A percentile compares a stretch with the other conserved stretches of the same genome.
Evolutionary conservation across 345 rosid species (phyloP).

Genomic region (Arabidopsis suecica): DNA sequence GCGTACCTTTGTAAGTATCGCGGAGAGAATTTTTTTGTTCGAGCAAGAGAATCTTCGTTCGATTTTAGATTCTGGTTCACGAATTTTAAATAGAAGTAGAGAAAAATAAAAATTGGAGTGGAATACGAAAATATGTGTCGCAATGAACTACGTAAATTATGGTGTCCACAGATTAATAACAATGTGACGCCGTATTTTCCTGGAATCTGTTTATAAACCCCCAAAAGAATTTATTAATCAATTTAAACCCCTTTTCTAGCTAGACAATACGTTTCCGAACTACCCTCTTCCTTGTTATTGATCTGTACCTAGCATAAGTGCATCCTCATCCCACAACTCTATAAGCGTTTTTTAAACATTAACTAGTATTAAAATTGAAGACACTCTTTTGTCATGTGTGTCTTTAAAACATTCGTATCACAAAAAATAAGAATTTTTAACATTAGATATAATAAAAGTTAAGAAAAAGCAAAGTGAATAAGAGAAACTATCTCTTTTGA

Average conservation of each 20-base stretch:
- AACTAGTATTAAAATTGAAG: too few species aligned
- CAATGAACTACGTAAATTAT: conserved; percentile 44
- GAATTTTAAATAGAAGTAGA: conserved; percentile 34
- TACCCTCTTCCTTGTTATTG: too few species aligned
- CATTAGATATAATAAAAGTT: too few species aligned
- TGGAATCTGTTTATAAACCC: neutral
- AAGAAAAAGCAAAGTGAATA: too few species aligned
- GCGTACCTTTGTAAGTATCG: conserved; percentile 30
- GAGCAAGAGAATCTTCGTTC: conserved; percentile 35
- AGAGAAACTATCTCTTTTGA: too few species aligned
- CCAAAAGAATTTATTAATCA: neutral
- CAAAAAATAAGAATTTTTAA: too few species aligned
- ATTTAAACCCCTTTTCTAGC: neutral
- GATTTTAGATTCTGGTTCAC: conserved; percentile 23
- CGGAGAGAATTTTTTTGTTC: conserved; percentile 1
- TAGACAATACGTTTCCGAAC: neutral
- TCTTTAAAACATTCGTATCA: too few species aligned
- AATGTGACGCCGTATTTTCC: neutral
- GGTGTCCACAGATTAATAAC: conserved; percentile 57
- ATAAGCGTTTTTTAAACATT: too few species aligned
- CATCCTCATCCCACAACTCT: too few species aligned
- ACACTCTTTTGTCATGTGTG: too few species aligned
- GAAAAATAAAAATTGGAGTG: neutral
- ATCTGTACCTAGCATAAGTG: too few species aligned
- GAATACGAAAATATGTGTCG: conserved; percentile 39